Base-by-base conservation (phyloP, 2,329 filamentous ascomycete species). In the Diaporthe ampelina region DNA sequence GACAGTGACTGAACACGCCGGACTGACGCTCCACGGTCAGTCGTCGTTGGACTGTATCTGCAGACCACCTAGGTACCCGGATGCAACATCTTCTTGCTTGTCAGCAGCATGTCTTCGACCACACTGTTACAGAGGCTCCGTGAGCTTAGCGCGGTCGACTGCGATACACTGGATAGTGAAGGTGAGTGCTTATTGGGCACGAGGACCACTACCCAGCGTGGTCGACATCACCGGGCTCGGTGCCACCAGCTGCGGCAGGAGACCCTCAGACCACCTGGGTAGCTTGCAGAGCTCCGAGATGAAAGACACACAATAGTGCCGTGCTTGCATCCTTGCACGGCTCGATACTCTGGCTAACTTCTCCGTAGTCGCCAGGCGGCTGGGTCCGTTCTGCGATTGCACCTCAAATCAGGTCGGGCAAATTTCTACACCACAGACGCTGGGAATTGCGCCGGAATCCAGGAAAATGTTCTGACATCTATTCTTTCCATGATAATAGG, bases 361-460 rank as follows among this genome's bases (percentile, higher is more conserved):
- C 8, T 35, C 11, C 26, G 17, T 74, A 88, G 87, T 88, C 48
- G 84, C 85, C 17, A 83, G 81, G 77, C 77, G 81, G 10, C 77
- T 88, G 3, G 87, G 86, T 19, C 86, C 86, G 1, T 90, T 89
- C 73, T 81, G 84, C 7, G 87, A 89, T 76, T 89, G 86, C 75
- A 90, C 88, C 26, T 89, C 88, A 1, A 89, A 89, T 72, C 88
- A 89, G 81, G 87, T 87, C 35, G 77, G 73, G 76, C 61, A 69
- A 32, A 43, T 26, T 4, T 19, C 24, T 43, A 37, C 35, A 37
- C 35, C 8, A 37, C 35, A 37, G 35, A 37, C 35, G 35, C 35
- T 11, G 35, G 6, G 35, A 11, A 37, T 11, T 37, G 35, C 10
- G 35, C 2, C 11, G 35, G 35, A 3, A 11, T 11, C 35, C 35